phyloP scores from a whole-genome alignment of 768 basidiomycete species.

The Hebeloma cylindrosporum region DNA sequence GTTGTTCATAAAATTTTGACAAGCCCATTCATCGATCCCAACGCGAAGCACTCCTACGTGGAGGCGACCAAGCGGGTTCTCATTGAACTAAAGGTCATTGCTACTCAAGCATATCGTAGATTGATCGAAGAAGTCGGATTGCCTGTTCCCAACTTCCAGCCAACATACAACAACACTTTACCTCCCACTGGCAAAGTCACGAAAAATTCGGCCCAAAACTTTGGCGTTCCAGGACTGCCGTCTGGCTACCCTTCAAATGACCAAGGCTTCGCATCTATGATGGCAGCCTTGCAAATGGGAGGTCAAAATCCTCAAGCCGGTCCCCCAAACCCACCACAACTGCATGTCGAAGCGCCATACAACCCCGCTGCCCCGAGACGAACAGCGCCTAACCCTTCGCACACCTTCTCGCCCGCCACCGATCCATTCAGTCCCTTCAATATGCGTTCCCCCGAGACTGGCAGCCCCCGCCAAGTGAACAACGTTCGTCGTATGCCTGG shows the following conservation, averaged over 20 bases:
- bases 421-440: constrained; percentile 55
- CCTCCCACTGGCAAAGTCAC: constrained; percentile 58
- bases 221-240: constrained; percentile 72
- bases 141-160: constrained; percentile 85
- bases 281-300: constrained; percentile 90
- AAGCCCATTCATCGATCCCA: constrained; percentile 77
- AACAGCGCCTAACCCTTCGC: constrained; percentile 31
- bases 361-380: constrained; percentile 40
- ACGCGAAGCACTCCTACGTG: constrained; percentile 65
- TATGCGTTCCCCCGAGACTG: constrained; percentile 45
- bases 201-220: constrained; percentile 54
- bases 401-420: constrained; percentile 38
- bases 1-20: constrained; percentile 92
- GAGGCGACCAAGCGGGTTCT: constrained; percentile 90
- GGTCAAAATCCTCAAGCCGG: constrained; percentile 83
- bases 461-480: constrained; percentile 47
- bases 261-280: constrained; percentile 87
- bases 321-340: constrained; percentile 52
- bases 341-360: constrained; percentile 70
- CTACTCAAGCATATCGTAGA: constrained; percentile 92
- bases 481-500: constrained; percentile 49
- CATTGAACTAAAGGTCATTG: constrained; percentile 87
- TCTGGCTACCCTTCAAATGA: constrained; percentile 81
- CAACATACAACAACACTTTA: constrained; percentile 67
- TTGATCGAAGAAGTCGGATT: constrained; percentile 94